Evolutionary conservation across 2,329 filamentous ascomycete genomes (phyloP).

Genomic region (Grosmannia huntii): DNA sequence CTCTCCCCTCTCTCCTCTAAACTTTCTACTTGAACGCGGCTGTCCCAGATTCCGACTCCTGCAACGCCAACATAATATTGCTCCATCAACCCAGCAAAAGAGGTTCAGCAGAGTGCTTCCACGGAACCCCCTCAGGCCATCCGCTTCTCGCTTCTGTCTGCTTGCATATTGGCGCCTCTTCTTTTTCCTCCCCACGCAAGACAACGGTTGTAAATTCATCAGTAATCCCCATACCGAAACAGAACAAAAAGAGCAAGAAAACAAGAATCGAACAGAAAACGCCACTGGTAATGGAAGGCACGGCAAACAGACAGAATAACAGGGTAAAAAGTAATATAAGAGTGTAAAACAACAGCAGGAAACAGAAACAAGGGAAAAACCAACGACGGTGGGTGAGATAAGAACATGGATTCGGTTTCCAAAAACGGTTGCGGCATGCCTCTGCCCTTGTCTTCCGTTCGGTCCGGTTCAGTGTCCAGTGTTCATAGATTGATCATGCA

Average conservation of each 20-base stretch:
- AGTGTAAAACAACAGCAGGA: background rate
- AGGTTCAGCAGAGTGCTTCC: background rate
- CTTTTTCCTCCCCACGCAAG: background rate
- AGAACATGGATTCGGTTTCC: background rate
- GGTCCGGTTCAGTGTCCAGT: background rate
- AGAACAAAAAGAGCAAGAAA: background rate
- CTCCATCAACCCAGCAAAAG: background rate
- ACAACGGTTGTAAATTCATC: constrained; percentile 1
- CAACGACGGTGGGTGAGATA: background rate
- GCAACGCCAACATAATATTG: background rate
- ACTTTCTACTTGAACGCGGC: background rate
- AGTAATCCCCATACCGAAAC: background rate
- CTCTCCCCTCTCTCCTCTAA: background rate
- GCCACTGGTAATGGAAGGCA: background rate
- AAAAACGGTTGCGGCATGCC: background rate
- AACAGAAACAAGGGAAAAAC: background rate
- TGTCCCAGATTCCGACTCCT: background rate
- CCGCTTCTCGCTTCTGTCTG: background rate
- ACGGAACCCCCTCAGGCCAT: background rate
- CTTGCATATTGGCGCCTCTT: background rate
- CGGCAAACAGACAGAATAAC: background rate
- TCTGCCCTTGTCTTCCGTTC: background rate
- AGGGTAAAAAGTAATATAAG: background rate
- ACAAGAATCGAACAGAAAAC: background rate
- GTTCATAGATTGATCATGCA: constrained; percentile 11